These are phyloP conservation scores for Exophiala alcalophila DNA, from an alignment of 2,329 filamentous ascomycete species.

Conservation along the genomic window DNA sequence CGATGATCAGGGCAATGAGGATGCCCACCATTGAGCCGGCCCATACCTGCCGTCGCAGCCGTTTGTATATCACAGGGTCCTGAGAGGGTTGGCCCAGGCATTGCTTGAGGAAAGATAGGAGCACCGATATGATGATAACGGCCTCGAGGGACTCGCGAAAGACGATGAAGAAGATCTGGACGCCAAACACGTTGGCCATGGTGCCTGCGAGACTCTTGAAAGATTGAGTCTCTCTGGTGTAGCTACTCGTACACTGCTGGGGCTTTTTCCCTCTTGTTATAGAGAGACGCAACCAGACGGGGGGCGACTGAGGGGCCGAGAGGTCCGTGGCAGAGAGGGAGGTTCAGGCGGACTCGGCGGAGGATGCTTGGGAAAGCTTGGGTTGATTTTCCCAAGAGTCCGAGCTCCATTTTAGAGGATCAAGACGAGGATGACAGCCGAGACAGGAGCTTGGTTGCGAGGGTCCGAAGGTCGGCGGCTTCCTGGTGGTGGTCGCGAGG, in stretches of 20 bases:
- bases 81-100: slow-evolving; percentile 62
- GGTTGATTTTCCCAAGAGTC: too few species aligned
- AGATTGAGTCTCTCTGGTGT: slow-evolving; percentile 3
- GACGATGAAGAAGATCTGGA: slow-evolving; percentile 85
- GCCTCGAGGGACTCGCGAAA: slow-evolving; percentile 83
- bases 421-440: too few species aligned
- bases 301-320: neutral
- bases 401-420: too few species aligned
- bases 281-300: neutral
- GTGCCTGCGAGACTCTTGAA: slow-evolving; percentile 37
- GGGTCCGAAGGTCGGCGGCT: too few species aligned
- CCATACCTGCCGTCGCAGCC: slow-evolving; percentile 69
- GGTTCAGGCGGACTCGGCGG: too few species aligned
- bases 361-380: too few species aligned
- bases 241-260: too few species aligned
- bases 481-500: too few species aligned
- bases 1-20: slow-evolving; percentile 62
- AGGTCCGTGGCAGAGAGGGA: neutral
- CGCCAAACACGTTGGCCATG: slow-evolving; percentile 69
- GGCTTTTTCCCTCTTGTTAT: too few species aligned
- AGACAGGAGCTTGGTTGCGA: too few species aligned
- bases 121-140: slow-evolving; percentile 79
- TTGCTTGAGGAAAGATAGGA: slow-evolving; percentile 81
- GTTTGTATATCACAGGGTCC: slow-evolving; percentile 64
- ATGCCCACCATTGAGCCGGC: slow-evolving; percentile 62